Evolutionary conservation across 306 rosid species (phyloP), one percentile per base, ranked within the genome.

Genomic region (Trifolium fragiferum): DNA sequence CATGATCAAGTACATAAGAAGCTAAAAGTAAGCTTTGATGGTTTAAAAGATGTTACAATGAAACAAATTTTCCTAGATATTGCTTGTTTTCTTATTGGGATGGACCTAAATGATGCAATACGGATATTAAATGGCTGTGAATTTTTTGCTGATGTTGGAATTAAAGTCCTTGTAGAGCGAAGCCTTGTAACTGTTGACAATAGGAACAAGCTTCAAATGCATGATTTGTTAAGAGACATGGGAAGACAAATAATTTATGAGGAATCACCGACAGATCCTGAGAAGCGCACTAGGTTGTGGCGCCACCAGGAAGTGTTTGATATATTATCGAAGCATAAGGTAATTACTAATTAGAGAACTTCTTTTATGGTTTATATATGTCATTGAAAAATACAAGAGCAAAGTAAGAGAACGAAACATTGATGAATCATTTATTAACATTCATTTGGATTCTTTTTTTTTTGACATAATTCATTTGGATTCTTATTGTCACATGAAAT

Each of bases 191-290:
- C 70, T 38, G 3, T 65, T 40, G 70, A 65, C 43, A 40, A n/a
- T 20, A 20, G 44, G 18, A 65, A 65, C 53, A 40, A 40, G 38
- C 64, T 77, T 21, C 33, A 50, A 59, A 77, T 77, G 81, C 81
- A 77, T 68, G 55, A 60, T 19, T 68, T 60, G 50, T 7, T 77
- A 0, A 20, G 30, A 23, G 64, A 46, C 10, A 77, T 77, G 81
- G 81, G 81, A 35, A 69, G 64, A 77, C 70, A 77, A 77, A 60
- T 77, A 6, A 10, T 60, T 40, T 60, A 51, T n/a, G 65, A 23
- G 44, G 64, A 20, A 0, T 40, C 64, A 6, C 70, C 55, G 1
- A 21, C 20, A 5, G 51, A 65, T 38, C 70, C 53, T 20, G 70
- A 65, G 51, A 37, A 19, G 7, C 70, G 70, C 12, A 65, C 33